phyloP scores from a whole-genome alignment of 2,329 filamentous ascomycete species.

The Talaromyces pinophilus region DNA sequence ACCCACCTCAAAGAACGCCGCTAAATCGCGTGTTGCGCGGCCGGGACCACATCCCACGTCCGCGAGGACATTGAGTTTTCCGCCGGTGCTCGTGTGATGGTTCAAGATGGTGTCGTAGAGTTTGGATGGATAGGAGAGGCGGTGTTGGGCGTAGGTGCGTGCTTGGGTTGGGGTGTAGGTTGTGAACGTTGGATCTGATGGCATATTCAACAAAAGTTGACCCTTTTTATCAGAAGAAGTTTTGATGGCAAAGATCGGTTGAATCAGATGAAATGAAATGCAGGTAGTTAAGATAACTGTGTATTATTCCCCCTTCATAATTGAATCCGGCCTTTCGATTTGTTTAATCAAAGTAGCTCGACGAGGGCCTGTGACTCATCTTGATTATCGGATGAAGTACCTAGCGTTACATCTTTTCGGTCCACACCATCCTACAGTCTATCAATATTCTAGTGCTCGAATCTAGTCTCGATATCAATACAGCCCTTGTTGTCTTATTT shows the following conservation, averaged over 20 bases:
- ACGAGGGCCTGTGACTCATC: slow-evolving; percentile 1
- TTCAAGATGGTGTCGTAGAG: slow-evolving; percentile 53
- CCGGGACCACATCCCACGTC: slow-evolving; percentile 63
- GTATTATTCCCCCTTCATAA: too few relatives aligned
- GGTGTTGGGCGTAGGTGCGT: slow-evolving; percentile 45
- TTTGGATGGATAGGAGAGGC: slow-evolving; percentile 50
- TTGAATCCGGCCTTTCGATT: too few relatives aligned
- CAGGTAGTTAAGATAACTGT: background rate
- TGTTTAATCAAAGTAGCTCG: background rate
- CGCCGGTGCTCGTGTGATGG: slow-evolving; percentile 52
- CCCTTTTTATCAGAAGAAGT: too few relatives aligned
- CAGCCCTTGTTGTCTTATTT: too few relatives aligned
- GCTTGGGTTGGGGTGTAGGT: slow-evolving; percentile 29
- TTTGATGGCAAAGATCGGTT: background rate
- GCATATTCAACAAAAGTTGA: background rate
- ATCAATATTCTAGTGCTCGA: too few relatives aligned
- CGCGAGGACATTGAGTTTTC: slow-evolving; percentile 46
- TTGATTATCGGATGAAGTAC: background rate
- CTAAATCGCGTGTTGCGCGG: slow-evolving; percentile 50
- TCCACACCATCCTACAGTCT: too few relatives aligned
- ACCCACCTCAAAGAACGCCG: slow-evolving; percentile 48
- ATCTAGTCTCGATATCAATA: too few relatives aligned
- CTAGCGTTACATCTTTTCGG: background rate
- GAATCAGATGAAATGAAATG: background rate
- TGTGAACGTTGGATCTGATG: slow-evolving; percentile 29